These are phyloP conservation scores for Erythrophleum ivorense DNA, from an alignment of 331 rosid species.

Conservation along the genomic window DNA sequence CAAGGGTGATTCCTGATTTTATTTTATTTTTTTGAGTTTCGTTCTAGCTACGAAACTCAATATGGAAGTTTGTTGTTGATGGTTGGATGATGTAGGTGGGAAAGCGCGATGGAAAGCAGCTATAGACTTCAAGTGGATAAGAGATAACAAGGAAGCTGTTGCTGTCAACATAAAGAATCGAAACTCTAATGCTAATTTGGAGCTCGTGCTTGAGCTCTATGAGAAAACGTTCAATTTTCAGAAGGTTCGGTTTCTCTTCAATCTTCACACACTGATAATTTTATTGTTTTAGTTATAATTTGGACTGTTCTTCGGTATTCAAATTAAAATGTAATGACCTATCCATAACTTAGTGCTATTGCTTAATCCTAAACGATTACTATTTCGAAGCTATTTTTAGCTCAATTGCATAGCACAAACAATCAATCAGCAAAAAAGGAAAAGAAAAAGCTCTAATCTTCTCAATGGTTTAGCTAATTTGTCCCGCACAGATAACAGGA, in stretches of 20 bases:
- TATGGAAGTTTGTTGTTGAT: not conserved
- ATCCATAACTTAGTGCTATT: not conserved
- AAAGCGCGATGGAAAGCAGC: slow-evolving; percentile 89
- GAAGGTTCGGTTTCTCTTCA: slow-evolving; percentile 65
- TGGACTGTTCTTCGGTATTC: not conserved
- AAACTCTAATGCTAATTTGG: slow-evolving; percentile 78
- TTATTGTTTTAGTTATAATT: not conserved
- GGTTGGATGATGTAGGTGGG: slow-evolving; percentile 45
- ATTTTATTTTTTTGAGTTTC: not conserved
- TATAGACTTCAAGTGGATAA: slow-evolving; percentile 93
- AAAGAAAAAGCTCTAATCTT: slow-evolving; percentile 30
- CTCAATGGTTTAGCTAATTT: slow-evolving; percentile 70
- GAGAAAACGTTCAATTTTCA: slow-evolving; percentile 74
- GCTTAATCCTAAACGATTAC: not conserved
- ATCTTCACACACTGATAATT: not conserved
- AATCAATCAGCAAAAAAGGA: not conserved
- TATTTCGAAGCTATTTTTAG: not conserved
- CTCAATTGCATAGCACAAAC: slow-evolving; percentile 17
- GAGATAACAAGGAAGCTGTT: slow-evolving; percentile 83
- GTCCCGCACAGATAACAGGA: slow-evolving; percentile 91
- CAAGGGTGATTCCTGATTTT: slow-evolving; percentile 46
- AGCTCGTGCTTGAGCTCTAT: slow-evolving; percentile 78
- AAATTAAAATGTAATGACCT: not conserved
- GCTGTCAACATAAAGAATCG: slow-evolving; percentile 73
- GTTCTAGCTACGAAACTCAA: slow-evolving; percentile 5